These are phyloP conservation scores for Lentinus brumalis DNA, from an alignment of 768 basidiomycete species.

Conservation along the genomic window DNA sequence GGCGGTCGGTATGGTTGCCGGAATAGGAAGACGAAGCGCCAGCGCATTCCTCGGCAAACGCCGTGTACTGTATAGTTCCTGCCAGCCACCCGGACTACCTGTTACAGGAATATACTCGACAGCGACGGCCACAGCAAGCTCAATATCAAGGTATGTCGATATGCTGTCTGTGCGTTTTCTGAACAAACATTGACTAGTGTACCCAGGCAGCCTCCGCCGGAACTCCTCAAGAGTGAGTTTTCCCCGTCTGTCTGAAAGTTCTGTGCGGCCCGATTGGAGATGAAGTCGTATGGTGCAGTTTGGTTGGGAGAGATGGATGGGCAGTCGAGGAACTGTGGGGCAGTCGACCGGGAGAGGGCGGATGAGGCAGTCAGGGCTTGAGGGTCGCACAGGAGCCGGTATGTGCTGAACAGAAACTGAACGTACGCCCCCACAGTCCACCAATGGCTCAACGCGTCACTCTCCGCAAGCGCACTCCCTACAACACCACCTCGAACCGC, in stretches of 20 bases:
- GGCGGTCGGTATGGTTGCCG: conserved; percentile 6
- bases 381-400: conserved; percentile 1
- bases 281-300: neutral
- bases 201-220: conserved; percentile 21
- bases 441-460: conserved; percentile 98
- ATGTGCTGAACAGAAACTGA: neutral
- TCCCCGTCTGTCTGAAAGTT: neutral
- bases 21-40: neutral
- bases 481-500: conserved; percentile 98
- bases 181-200: neutral
- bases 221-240: conserved; percentile 28
- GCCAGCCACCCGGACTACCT: conserved; percentile 32
- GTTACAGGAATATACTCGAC: conserved; percentile 27
- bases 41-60: conserved; percentile 17
- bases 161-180: conserved; percentile 17
- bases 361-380: neutral
- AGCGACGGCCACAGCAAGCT: conserved; percentile 34
- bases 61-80: conserved; percentile 34
- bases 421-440: conserved; percentile 26
- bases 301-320: neutral
- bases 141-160: conserved; percentile 36
- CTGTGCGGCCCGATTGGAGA: conserved; percentile 1
- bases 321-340: neutral
- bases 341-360: neutral
- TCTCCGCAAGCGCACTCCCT: conserved; percentile 96